Percentiles rank a stretch among this genome's conserved stretches.
These are phyloP conservation scores for Aspergillus awamori DNA, from an alignment of 2,329 filamentous ascomycete genomes.

Conservation along the genomic window DNA sequence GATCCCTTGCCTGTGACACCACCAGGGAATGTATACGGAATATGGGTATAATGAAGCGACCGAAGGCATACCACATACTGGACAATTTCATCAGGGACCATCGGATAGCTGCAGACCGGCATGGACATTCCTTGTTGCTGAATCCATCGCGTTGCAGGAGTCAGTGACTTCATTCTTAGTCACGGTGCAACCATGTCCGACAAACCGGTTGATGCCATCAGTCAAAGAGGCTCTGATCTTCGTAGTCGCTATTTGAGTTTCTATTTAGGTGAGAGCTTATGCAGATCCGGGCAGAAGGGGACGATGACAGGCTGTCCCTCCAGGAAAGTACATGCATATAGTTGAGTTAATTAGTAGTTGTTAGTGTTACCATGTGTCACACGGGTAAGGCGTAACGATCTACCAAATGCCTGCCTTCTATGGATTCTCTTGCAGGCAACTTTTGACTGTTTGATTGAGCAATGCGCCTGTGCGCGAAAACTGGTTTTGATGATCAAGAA, in stretches of 20 bases:
- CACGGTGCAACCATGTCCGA: not conserved
- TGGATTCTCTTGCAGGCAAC: too few species aligned
- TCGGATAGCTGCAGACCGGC: not conserved
- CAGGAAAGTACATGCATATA: too few species aligned
- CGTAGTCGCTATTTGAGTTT: not conserved
- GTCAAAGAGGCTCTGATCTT: not conserved
- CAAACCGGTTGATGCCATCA: not conserved
- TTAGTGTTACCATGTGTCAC: not conserved
- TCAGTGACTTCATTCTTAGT: not conserved
- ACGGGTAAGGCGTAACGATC: too few species aligned
- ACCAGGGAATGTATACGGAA: not conserved
- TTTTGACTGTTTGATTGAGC: too few species aligned
- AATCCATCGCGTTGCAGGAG: not conserved
- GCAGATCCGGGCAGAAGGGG: not conserved
- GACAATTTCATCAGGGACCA: not conserved
- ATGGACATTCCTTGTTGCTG: not conserved
- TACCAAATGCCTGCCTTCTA: too few species aligned
- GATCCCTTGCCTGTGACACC: not conserved
- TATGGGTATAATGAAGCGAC: not conserved
- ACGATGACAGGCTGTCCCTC: not conserved
- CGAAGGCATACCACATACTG: not conserved
- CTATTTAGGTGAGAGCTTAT: not conserved
- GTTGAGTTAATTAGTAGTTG: not conserved
- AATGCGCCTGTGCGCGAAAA: too few species aligned
- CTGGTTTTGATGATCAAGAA: too few species aligned